Evolutionary conservation across 2,329 filamentous ascomycete genomes (phyloP).

Genomic region (Grosmannia serpens): DNA sequence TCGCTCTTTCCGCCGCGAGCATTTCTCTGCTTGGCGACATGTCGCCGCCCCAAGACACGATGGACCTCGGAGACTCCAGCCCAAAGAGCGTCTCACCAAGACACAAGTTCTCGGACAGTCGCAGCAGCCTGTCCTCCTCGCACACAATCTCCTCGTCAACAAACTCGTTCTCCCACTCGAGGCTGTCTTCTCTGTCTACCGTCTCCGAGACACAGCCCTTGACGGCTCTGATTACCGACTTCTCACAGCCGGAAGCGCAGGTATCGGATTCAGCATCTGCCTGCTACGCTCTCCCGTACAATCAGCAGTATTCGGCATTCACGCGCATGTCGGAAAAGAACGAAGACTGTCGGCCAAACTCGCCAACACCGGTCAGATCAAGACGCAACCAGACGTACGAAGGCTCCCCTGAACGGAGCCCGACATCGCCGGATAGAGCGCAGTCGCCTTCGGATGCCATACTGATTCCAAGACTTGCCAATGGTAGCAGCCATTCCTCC

Average conservation of each 20-base stretch:
- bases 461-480: constrained; percentile 2
- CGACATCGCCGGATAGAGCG: not conserved
- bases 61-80: constrained; percentile 12
- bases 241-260: constrained; percentile 23
- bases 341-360: constrained; percentile 8
- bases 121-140: constrained; percentile 40
- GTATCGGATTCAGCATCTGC: not conserved
- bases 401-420: constrained; percentile 4
- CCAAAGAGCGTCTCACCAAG: constrained; percentile 24
- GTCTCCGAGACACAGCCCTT: constrained; percentile 29
- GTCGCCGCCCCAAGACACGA: not conserved
- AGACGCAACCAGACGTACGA: constrained; percentile 6
- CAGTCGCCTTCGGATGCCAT: constrained; percentile 12
- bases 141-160: constrained; percentile 30
- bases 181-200: constrained; percentile 42
- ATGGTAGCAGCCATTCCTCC: not conserved
- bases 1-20: not conserved
- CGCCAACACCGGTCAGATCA: constrained; percentile 13
- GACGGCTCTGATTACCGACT: constrained; percentile 22
- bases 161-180: constrained; percentile 35
- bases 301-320: constrained; percentile 7
- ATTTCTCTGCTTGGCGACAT: not conserved
- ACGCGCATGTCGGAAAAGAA: not conserved
- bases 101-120: constrained; percentile 38
- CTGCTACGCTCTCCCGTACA: not conserved